Evolutionary conservation across 2,329 filamentous ascomycete species (phyloP).

Genomic region (Neoscytalidium dimidiatum): DNA sequence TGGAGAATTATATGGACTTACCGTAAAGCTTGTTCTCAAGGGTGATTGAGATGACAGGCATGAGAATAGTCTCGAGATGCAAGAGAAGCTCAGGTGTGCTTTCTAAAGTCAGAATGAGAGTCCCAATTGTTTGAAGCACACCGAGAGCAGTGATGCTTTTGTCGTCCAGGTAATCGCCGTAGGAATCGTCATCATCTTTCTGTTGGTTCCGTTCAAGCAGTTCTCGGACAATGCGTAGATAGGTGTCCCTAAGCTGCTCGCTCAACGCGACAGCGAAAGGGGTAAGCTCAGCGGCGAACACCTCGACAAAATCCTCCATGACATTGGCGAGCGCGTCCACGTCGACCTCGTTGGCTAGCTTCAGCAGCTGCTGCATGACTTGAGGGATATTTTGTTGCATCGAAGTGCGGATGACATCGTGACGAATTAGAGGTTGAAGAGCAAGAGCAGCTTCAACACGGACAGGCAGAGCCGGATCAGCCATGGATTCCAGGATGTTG

Average conservation of each 20-base stretch:
- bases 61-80: conserved; percentile 91
- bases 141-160: conserved; percentile 98
- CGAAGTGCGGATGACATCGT: conserved; percentile 88
- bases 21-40: conserved; percentile 96
- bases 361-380: conserved; percentile 98
- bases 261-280: conserved; percentile 95
- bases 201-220: conserved; percentile 81
- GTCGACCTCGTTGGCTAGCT: conserved; percentile 96
- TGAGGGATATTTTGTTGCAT: conserved; percentile 99
- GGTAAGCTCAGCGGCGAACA: conserved; percentile 94
- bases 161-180: conserved; percentile 91
- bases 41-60: conserved; percentile 95
- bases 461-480: conserved; percentile 88
- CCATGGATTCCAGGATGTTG: conserved; percentile 96
- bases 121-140: conserved; percentile 96
- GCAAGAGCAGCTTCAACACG: conserved; percentile 92
- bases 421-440: conserved; percentile 90
- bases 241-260: conserved; percentile 94
- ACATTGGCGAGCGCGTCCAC: conserved; percentile 97
- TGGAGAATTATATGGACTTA: conserved; percentile 40
- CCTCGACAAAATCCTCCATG: conserved; percentile 99
- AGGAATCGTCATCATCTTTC: conserved; percentile 74
- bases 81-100: conserved; percentile 94
- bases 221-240: conserved; percentile 89
- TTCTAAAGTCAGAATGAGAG: conserved; percentile 92